Base-by-base conservation (phyloP, 2,329 filamentous ascomycete species). In the Blumeria hordei region DNA sequence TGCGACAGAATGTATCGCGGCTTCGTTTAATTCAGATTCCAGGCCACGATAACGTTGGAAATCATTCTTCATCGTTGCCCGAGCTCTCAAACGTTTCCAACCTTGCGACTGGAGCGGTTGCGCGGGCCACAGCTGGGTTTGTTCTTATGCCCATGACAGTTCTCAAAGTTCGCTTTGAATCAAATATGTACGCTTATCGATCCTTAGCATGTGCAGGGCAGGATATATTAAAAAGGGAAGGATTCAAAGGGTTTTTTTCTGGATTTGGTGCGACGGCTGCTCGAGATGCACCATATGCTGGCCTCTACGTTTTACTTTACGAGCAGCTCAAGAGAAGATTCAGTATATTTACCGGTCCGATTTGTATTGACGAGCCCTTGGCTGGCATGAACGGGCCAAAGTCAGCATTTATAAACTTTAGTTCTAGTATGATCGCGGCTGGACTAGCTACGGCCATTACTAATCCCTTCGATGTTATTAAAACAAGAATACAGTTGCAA, bases 381-480 rank as follows among this genome's bases (percentile, higher is more conserved):
- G 55, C 50, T 0, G 54, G 53, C 16, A 66, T 64, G 64, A 64
- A 58, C 35, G 61, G 60, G 3, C 59, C 62, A 11, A 67, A 72
- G 41, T 78, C 76, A 0, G 77, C 79, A 0, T 76, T 76, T 0
- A 84, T 95, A 62, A 94, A 98, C 67, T 95, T 95, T 63, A 71
- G 77, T 12, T 90, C 86, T 0, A 90, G 85, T 11, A 79, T 86
- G 3, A 64, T 88, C 3, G 88, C 90, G 3, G 90, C 87, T 0
- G 83, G 81, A 1, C 70, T 85, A 34, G 93, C 88, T 55, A 95
- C 88, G 0, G 81, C 83, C 3, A 74, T 96, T 39, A 95, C 92
- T 8, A 98, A 98, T 67, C 92, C 92, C 0, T 96, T 96, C 64
- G 92, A 98, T 68, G 88, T 88, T 0, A 81, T 96, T 67, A 98